Evolutionary conservation across 2,329 filamentous ascomycete genomes (phyloP), one percentile per base, ranked within the genome.

Genomic region (Penicillium crustosum): DNA sequence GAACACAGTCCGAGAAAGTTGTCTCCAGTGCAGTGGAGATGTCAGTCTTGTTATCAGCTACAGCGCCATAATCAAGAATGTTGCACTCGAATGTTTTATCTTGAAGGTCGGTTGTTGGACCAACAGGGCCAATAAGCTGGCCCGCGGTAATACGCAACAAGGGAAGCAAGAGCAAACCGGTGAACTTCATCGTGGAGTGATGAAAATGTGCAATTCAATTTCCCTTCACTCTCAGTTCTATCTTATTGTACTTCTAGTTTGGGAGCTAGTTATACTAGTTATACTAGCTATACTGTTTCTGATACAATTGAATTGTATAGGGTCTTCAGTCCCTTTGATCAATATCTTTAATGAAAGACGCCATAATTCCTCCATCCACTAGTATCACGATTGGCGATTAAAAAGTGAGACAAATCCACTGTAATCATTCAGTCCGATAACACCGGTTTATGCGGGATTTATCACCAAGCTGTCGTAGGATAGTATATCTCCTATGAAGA

Each of bases 1-100:
- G 44, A 6, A 62, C 58, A 19, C 55, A 60, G 45, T 66, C 51
- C 13, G 58, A 66, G 58, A 65, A 69, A 55, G 63, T 50, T n/a
- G 42, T 64, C 49, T 56, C 64, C 41, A 64, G 29, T 29, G 59
- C 61, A 50, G 39, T 36, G 10, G 60, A 42, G 23, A 62, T 44
- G 12, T 60, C 60, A 6, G 58, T 60, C 5, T 38, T 48, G n/a
- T 62, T 62, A 41, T 60, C 60, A 7, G 60, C 54, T 3, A 60
- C 29, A 19, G 48, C 60, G 5, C 60, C 58, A 47, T 62, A 62
- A 19, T 62, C 35, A 10, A 62, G 31, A 36, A 62, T 50, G 33
- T 62, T 62, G 49, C 60, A 62, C 19, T 62, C 58, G 6, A 58
- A 36, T 0, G 19, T 54, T 31, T 62, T 62, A 8, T 62, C 31